Conservation (phyloP, 2,329 filamentous ascomycete genomes). For the Aspergillus vadensis region DNA sequence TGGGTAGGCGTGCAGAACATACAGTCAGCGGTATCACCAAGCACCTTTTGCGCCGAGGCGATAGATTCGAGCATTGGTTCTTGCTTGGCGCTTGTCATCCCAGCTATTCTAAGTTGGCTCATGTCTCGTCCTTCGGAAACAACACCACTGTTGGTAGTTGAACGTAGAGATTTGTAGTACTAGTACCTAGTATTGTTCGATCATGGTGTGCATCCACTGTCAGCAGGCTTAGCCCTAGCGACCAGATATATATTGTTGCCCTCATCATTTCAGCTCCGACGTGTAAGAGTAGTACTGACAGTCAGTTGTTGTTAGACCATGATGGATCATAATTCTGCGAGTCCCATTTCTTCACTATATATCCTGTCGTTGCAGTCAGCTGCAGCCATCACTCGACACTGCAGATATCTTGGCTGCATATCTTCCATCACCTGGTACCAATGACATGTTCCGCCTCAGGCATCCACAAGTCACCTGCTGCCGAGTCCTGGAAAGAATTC, state of each 20-base stretch:
- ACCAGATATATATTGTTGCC: neutral
- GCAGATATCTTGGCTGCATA: conserved; percentile 1
- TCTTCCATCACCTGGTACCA: neutral
- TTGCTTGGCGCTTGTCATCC: neutral
- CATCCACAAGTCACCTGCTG: neutral
- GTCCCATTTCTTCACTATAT: neutral
- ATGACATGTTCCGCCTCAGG: neutral
- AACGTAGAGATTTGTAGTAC: neutral
- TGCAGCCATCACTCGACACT: neutral
- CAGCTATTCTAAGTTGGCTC: neutral
- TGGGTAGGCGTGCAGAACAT: neutral
- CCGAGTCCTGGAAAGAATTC: neutral
- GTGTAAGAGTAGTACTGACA: no score
- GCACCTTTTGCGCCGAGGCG: neutral
- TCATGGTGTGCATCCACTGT: neutral
- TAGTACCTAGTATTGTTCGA: neutral
- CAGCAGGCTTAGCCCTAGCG: neutral
- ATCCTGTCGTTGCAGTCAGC: neutral
- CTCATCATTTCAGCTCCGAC: neutral
- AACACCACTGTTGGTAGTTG: no score
- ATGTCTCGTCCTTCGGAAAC: no score
- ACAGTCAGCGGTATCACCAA: neutral
- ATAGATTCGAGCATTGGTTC: neutral
- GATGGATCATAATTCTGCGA: neutral
- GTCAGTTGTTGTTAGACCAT: neutral